Conservation (phyloP, 2,329 filamentous ascomycete genomes). For the Colletotrichum simmondsii region DNA sequence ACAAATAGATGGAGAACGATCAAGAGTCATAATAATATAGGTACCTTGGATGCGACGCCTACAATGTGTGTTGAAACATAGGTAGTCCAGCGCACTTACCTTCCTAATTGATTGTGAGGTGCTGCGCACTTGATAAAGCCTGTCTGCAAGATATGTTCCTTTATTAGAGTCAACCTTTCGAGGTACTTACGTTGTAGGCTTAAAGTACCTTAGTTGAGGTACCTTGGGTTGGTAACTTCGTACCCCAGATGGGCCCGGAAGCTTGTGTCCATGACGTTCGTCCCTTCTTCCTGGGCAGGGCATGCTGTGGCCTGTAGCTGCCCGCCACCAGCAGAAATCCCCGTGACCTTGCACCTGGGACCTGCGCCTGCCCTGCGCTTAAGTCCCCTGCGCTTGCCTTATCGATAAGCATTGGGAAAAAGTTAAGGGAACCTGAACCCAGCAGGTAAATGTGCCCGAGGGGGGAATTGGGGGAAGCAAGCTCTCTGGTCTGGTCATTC, state of each 20-base stretch:
- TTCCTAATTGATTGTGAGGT: background rate
- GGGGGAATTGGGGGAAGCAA: slow-evolving; percentile 21
- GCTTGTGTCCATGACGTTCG: slow-evolving; percentile 24
- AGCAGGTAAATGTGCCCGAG: slow-evolving; percentile 23
- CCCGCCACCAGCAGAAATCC: slow-evolving; percentile 12
- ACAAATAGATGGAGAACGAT: no score
- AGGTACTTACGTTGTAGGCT: background rate
- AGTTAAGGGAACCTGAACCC: slow-evolving; percentile 33
- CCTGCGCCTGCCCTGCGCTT: slow-evolving; percentile 3
- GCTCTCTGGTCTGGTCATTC: slow-evolving; percentile 21
- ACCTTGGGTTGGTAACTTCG: no score
- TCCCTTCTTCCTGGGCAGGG: slow-evolving; percentile 15
- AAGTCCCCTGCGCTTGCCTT: slow-evolving; percentile 9
- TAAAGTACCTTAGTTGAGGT: no score
- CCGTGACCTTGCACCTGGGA: slow-evolving; percentile 22
- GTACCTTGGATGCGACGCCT: background rate
- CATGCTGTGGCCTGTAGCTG: background rate
- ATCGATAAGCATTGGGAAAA: slow-evolving; percentile 33
- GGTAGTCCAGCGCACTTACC: no score
- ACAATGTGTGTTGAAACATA: background rate
- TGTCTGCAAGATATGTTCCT: background rate
- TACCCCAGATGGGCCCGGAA: background rate
- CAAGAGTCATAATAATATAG: no score
- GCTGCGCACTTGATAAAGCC: background rate
- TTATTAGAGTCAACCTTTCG: background rate